Base-by-base conservation (phyloP, 352 stramenopile genomes). In the Phytophthora cactorum region DNA sequence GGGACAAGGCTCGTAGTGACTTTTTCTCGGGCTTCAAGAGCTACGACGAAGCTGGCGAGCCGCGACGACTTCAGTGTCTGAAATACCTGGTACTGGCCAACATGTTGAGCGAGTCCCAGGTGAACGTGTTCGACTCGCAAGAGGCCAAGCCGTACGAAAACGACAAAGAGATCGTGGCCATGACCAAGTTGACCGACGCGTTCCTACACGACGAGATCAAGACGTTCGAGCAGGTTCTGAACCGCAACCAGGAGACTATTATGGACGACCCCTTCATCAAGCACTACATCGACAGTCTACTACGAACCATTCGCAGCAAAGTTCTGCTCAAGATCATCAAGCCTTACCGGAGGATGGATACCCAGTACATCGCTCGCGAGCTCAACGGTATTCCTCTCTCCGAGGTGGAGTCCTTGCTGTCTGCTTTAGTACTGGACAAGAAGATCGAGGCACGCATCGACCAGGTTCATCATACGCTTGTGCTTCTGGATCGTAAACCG, bases 1-100 rank as follows among this genome's bases (percentile, higher is more conserved):
- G 96, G 82, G 89, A 98, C 59, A 93, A 95, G 45, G 96, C 93
- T 0, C 89, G 86, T 0, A 97, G 93, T 52, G 93, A 97, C 27
- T 98, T 98, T 53, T 98, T 98, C 63, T 92, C 97, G 53, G 94
- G 92, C 9, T 98, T 98, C 75, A 98, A 98, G 71, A 97, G 86
- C 63, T 98, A 98, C 68, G 96, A 98, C 72, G 96, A 98, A 75
- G 96, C 96, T n/a, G 96, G 96, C 34, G 96, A 98, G 77, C 80
- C 84, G 22, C 83, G 84, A 49, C 79, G 96, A 7, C 77, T 98
- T 36, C 88, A 97, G 60, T 98, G 91, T 75, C 77, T 98, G 38
- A 98, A 98, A 74, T 98, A 98, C 66, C 70, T 98, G 14, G 94
- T 98, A 25, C 81, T 98, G 58, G 94, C 94, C 31, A 98, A 96